phyloP scores from a whole-genome alignment of 176 grass and related monocot genomes.

The Carex pumila region DNA sequence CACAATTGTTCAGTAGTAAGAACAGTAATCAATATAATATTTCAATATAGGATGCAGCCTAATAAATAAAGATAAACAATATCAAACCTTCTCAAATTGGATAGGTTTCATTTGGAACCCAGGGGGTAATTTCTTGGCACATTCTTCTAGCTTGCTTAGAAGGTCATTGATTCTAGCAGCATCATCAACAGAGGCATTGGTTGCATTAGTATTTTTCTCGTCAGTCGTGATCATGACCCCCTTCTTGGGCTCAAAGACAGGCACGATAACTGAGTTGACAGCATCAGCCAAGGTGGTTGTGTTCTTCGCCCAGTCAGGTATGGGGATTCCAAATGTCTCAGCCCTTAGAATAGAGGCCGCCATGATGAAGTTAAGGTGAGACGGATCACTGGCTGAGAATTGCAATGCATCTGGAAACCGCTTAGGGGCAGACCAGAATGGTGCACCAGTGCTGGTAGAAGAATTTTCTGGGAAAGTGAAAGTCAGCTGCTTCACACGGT shows the following conservation, averaged over 20 bases:
- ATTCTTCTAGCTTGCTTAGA: constrained; percentile 56
- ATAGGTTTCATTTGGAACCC: constrained; percentile 68
- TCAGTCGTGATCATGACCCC: constrained; percentile 51
- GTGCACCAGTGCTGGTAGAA: constrained; percentile 51
- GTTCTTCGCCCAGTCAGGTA: constrained; percentile 60
- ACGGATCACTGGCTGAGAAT: constrained; percentile 50
- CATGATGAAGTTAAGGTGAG: constrained; percentile 57
- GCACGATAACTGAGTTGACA: constrained; percentile 42
- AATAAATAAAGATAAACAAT: constrained; percentile 1
- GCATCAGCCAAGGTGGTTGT: constrained; percentile 29
- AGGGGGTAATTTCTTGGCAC: constrained; percentile 39
- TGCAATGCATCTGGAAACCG: constrained; percentile 49
- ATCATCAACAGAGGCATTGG: constrained; percentile 54
- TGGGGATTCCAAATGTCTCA: constrained; percentile 42
- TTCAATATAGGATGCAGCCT: neutral
- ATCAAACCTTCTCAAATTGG: constrained; percentile 59
- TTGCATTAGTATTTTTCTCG: constrained; percentile 40
- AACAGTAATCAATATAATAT: neutral
- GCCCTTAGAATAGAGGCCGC: constrained; percentile 67
- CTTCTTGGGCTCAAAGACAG: constrained; percentile 54
- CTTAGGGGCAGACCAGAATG: constrained; percentile 83
- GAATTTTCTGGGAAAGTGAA: constrained; percentile 74
- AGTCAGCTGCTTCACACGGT: constrained; percentile 69
- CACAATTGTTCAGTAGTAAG: neutral
- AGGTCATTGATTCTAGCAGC: constrained; percentile 43